Evolutionary conservation across 495 filamentous ascomycete species (phyloP), one percentile per base, ranked within the genome.

Genomic region (Aspergillus avenaceus): DNA sequence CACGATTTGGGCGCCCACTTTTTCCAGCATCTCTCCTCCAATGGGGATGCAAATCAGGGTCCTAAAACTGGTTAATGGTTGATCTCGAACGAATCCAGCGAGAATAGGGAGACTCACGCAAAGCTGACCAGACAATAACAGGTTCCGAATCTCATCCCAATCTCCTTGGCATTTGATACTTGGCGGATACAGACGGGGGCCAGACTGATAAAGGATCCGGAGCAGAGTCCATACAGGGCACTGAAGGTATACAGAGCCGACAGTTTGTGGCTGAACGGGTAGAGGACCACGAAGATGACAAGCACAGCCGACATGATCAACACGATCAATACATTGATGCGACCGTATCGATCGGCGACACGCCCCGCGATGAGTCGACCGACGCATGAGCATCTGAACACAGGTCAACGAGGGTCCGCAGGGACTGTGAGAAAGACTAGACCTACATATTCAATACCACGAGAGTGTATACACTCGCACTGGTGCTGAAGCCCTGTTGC

Each of bases 281-380:
- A 65, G 75, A 81, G 83, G 14, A 86, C 61, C 12, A 61, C 71
- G 44, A 82, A 80, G 14, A 79, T 75, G 8, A 73, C 63, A 8
- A 84, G 47, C 1, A 77, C 60, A 0, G 76, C 77, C 6, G 73
- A 49, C 12, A 64, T 31, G 7, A 85, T 65, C 0, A 72, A 59
- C 0, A 52, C 31, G 5, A 60, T 58, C 26, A 68, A 62, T 0
- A 65, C 75, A 64, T 91, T 91, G 68, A 83, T 86, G 12, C 85
- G 80, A 1, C 88, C 88, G 42, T 87, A 59, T 42, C 74, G 79
- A 61, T 93, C 88, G 16, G 82, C 87, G 16, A 86, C 52, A 44
- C 79, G 75, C 16, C 85, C 86, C 5, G 86, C 86, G 1, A 88
- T 52, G 27, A 89, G 83, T 25, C 88, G 80, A 7, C 88, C 88